Percentiles rank a stretch among this genome's conserved stretches.
Conservation (phyloP, 1,284 basidiomycete genomes). For the Rhodotorula sp. region DNA sequence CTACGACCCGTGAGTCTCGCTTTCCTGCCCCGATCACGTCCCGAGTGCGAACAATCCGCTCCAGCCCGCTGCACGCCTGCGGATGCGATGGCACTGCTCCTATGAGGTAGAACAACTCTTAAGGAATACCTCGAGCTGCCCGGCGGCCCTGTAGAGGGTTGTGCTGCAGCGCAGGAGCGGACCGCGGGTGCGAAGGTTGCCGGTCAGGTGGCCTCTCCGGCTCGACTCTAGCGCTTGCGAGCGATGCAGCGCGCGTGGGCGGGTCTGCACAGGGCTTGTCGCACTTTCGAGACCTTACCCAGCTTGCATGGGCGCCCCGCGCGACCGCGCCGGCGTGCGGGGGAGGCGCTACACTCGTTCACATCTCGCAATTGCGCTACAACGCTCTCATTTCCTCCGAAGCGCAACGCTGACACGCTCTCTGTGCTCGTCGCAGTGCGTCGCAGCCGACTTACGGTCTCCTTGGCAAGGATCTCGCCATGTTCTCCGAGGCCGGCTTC, state of each 20-base stretch:
- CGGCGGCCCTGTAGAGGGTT: too few relatives aligned
- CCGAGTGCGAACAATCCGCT: background rate
- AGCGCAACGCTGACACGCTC: constrained; percentile 9
- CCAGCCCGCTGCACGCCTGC: background rate
- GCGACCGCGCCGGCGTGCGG: too few relatives aligned
- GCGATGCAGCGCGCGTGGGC: too few relatives aligned
- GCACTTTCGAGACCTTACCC: too few relatives aligned
- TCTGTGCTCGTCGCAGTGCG: background rate
- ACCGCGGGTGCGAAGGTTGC: background rate
- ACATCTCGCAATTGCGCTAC: background rate
- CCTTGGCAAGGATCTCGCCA: constrained; percentile 88
- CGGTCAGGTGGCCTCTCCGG: too few relatives aligned
- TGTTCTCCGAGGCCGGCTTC: constrained; percentile 99
- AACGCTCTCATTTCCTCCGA: background rate
- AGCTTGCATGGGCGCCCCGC: too few relatives aligned
- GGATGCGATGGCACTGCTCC: background rate
- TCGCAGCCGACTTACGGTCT: constrained; percentile 50
- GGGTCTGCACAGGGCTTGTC: too few relatives aligned
- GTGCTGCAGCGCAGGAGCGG: background rate
- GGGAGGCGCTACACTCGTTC: background rate
- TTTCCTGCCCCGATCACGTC: background rate
- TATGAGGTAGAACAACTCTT: too few relatives aligned
- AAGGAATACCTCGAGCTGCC: too few relatives aligned
- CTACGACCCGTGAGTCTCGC: constrained; percentile 19
- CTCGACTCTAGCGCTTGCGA: too few relatives aligned